These are phyloP conservation scores for Metschnikowia vanudenii DNA, from an alignment of 805 yeast species.

Conservation along the genomic window DNA sequence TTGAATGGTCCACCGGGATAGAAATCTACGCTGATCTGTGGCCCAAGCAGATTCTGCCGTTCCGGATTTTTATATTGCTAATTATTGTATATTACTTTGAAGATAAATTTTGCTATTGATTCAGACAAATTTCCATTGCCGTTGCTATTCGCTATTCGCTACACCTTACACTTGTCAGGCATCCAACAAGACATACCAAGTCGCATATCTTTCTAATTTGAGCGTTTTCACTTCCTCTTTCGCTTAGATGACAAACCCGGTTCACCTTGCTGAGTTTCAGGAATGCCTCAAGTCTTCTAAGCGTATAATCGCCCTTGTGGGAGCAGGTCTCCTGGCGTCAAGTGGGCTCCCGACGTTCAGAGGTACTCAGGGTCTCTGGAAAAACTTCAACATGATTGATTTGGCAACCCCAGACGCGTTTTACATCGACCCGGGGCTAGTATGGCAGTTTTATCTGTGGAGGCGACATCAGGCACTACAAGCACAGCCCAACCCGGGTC, in stretches of 20 bases:
- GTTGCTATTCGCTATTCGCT: not conserved
- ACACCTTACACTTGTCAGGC: too few species aligned
- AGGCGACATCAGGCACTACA: slow-evolving; percentile 62
- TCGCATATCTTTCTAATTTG: not conserved
- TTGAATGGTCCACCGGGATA: not conserved
- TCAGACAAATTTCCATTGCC: too few species aligned
- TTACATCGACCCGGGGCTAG: slow-evolving; percentile 75
- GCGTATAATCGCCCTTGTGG: slow-evolving; percentile 63
- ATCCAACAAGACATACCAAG: not conserved
- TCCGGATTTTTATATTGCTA: not conserved
- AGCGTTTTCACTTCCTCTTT: not conserved
- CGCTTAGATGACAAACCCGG: not conserved
- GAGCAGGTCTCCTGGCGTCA: slow-evolving; percentile 79
- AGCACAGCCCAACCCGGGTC: slow-evolving; percentile 75
- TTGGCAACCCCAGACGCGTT: slow-evolving; percentile 93
- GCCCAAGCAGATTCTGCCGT: not conserved
- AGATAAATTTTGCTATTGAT: not conserved
- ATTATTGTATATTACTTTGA: not conserved
- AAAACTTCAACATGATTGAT: slow-evolving; percentile 72
- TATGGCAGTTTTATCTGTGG: slow-evolving; percentile 85
- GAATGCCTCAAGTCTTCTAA: slow-evolving; percentile 44
- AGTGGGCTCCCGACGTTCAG: slow-evolving; percentile 77
- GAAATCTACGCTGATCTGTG: not conserved
- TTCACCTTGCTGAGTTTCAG: slow-evolving; percentile 42
- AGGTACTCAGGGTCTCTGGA: slow-evolving; percentile 75